Evolutionary conservation across 1,139 yeast genomes (phyloP), one percentile per base, ranked within the genome.

Genomic region (Debaryomyces coudertii): DNA sequence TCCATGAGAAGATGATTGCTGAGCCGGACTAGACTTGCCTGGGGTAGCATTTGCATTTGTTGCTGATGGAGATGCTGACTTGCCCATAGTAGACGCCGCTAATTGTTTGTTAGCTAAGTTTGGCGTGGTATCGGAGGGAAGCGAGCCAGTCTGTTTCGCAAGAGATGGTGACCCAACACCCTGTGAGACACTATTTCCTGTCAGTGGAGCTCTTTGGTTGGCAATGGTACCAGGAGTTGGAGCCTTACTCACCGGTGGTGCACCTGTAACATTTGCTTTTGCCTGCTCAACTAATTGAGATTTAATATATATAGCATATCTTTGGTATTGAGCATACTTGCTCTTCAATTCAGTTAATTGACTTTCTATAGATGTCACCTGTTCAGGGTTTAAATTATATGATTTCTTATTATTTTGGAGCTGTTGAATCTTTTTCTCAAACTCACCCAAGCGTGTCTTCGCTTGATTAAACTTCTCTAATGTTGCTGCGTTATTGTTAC

Each of bases 401-500:
- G 57, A 54, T 36, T 57, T 58, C 45, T 63, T 62, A 15, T 63
- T 60, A 29, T 62, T 67, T 40, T 61, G 63, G 11, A 66, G 52
- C 24, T 52, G 57, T 42, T 65, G 62, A 20, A 65, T 58, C 50
- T 74, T 79, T 31, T 74, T 67, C 42, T 75, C 76, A 46, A 78
- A 71, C 42, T 75, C 80, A 39, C 61, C 65, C 27, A 74, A 58
- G 30, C 70, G 59, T 7, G 63, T 62, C 42, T 69, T 68, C n/a
- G 73, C 73, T 43, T 67, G 71, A 46, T 72, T 71, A 57, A 70
- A 74, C 37, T 69, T 65, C 48, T 74, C 78, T 11, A 70, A 60
- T 0, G 78, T 70, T 4, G 71, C 72, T 2, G 67, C 63, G 44
- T 54, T 62, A 8, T 62, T 40, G n/a, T 16, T 20, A 6, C 22